Conservation (phyloP, 352 stramenopile genomes). For the Phytopythium vexans region DNA sequence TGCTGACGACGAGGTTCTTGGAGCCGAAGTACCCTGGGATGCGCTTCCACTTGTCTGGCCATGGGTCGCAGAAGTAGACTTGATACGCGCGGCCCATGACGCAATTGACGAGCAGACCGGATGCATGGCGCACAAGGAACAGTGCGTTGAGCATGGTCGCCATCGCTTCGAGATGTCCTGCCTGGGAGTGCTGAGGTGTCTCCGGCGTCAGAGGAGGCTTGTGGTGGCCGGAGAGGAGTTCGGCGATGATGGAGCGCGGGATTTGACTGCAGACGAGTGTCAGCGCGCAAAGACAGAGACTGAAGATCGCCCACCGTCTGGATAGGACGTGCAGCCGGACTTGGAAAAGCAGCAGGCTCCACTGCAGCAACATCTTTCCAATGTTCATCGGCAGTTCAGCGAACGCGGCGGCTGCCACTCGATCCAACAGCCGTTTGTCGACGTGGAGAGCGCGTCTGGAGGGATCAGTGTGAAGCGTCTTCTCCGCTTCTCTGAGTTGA, state of each 20-base stretch:
- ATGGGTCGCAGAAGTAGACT: slow-evolving; percentile 40
- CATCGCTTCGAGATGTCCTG: slow-evolving; percentile 10
- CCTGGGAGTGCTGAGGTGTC: slow-evolving; percentile 1
- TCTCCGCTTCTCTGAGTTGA: background rate
- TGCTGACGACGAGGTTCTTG: slow-evolving; percentile 56
- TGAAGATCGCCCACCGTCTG: slow-evolving; percentile 25
- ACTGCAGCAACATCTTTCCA: slow-evolving; percentile 48
- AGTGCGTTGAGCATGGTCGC: slow-evolving; percentile 44
- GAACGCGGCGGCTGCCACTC: slow-evolving; percentile 14
- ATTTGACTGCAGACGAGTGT: slow-evolving; percentile 45
- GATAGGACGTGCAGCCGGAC: slow-evolving; percentile 24
- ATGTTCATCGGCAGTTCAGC: slow-evolving; percentile 28
- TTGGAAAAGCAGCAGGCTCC: slow-evolving; percentile 44
- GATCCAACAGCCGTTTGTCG: background rate
- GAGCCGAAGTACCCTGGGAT: slow-evolving; percentile 58
- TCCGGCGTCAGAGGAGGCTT: background rate
- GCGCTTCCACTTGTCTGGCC: slow-evolving; percentile 38
- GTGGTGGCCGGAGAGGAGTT: slow-evolving; percentile 17
- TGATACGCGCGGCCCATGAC: slow-evolving; percentile 50
- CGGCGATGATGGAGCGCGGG: slow-evolving; percentile 35
- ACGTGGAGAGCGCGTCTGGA: background rate
- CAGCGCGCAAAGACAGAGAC: slow-evolving; percentile 45
- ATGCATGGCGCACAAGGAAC: slow-evolving; percentile 37
- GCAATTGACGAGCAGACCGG: slow-evolving; percentile 24
- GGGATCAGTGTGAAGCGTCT: background rate